These are phyloP conservation scores for Trichophyton verrucosum DNA, from an alignment of 2,329 filamentous ascomycete genomes.

Conservation along the genomic window DNA sequence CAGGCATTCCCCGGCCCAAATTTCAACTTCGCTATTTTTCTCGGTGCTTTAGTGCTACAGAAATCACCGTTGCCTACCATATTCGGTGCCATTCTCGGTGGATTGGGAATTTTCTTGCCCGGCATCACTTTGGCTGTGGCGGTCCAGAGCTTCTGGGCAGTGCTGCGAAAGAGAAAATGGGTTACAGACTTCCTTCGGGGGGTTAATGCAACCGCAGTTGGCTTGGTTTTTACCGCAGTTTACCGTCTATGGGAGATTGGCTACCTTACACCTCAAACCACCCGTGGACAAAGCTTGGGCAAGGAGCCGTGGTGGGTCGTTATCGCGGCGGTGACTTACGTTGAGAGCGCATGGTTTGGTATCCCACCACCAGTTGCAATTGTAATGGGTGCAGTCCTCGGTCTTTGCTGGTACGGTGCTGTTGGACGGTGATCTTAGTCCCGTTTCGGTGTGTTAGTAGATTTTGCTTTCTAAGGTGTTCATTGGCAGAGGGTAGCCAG, in stretches of 20 bases:
- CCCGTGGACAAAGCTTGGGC: slow-evolving; percentile 41
- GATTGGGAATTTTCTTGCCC: slow-evolving; percentile 32
- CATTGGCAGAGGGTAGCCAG: too few species aligned
- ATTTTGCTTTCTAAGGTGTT: background rate
- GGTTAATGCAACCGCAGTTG: slow-evolving; percentile 49
- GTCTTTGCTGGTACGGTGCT: slow-evolving; percentile 37
- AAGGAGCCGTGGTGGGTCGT: slow-evolving; percentile 54
- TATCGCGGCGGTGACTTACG: slow-evolving; percentile 41
- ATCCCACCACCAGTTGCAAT: slow-evolving; percentile 35
- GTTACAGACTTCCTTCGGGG: slow-evolving; percentile 43
- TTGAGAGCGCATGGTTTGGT: slow-evolving; percentile 37
- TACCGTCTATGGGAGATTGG: slow-evolving; percentile 53
- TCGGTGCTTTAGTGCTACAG: slow-evolving; percentile 41
- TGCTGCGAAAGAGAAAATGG: slow-evolving; percentile 34
- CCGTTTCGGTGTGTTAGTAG: too few species aligned
- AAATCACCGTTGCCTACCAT: slow-evolving; percentile 21
- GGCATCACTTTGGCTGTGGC: slow-evolving; percentile 25
- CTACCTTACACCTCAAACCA: slow-evolving; percentile 40
- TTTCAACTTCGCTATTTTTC: slow-evolving; percentile 43
- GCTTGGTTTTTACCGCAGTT: slow-evolving; percentile 52
- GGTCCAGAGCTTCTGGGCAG: slow-evolving; percentile 42
- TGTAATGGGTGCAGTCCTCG: slow-evolving; percentile 36
- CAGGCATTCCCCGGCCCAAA: slow-evolving; percentile 55
- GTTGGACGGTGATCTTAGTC: slow-evolving; percentile 16
- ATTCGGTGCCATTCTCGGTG: slow-evolving; percentile 42